phyloP scores from a whole-genome alignment of 164 flowering plant genomes.

The Umbilicus rupestris region DNA sequence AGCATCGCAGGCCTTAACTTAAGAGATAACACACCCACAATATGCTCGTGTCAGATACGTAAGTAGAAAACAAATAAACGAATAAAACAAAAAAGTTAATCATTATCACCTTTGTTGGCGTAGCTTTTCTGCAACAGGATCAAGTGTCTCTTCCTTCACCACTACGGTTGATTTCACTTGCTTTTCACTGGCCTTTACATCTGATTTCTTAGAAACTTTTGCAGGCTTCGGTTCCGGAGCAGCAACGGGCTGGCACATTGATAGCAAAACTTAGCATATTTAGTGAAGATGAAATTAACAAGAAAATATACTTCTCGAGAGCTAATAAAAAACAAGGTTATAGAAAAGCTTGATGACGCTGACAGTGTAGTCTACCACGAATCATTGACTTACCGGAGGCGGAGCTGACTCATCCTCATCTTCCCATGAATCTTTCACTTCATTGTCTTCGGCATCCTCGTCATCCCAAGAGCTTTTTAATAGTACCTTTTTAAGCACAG shows the following conservation, averaged over 20 bases:
- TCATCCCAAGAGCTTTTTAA: conserved; percentile 60
- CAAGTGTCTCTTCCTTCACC: conserved; percentile 41
- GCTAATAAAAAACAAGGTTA: background rate
- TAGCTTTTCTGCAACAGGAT: conserved; percentile 91
- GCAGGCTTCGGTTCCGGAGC: conserved; percentile 29
- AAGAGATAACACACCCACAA: background rate
- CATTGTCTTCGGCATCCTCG: conserved; percentile 72
- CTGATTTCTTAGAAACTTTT: conserved; percentile 49
- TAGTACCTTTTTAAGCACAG: conserved; percentile 33
- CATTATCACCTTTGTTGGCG: conserved; percentile 72
- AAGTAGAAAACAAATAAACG: background rate
- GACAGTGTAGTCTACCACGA: background rate
- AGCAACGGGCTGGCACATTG: conserved; percentile 30
- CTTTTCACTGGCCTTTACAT: conserved; percentile 37
- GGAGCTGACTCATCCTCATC: conserved; percentile 69
- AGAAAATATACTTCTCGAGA: background rate
- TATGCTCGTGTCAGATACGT: background rate
- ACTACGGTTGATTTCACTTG: conserved; percentile 45
- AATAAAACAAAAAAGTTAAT: background rate
- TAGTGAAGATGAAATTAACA: background rate
- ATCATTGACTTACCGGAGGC: conserved; percentile 23
- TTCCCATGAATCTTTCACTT: conserved; percentile 87
- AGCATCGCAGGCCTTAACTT: background rate
- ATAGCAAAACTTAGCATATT: background rate
- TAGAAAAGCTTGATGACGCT: background rate